phyloP scores from a whole-genome alignment of 805 yeast species.

The Ogataea paradorogensis region DNA sequence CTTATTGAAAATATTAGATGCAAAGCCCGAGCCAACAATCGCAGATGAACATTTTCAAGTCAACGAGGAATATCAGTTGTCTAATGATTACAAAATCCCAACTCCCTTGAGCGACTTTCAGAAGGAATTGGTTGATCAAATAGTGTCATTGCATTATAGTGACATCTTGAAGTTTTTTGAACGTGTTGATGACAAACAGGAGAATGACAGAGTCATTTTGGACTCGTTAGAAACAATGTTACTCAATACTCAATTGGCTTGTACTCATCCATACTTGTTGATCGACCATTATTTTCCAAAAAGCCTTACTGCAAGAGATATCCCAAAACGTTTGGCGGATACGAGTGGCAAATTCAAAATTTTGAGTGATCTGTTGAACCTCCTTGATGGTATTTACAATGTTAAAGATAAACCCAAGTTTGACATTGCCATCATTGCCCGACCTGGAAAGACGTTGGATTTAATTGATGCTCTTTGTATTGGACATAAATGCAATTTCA shows the following conservation, averaged over 20 bases:
- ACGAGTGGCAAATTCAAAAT: conserved; percentile 84
- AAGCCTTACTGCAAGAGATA: conserved; percentile 65
- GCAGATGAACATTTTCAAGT: conserved; percentile 51
- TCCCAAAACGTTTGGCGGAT: conserved; percentile 65
- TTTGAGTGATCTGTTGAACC: conserved; percentile 57
- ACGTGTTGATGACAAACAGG: conserved; percentile 42
- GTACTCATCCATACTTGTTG: conserved; percentile 85
- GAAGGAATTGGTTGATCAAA: conserved; percentile 85
- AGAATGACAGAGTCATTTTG: conserved; percentile 53
- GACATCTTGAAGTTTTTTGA: conserved; percentile 88
- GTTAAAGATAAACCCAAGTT: conserved; percentile 31
- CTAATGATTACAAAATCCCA: conserved; percentile 72
- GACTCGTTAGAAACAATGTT: conserved; percentile 76
- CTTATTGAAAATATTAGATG: conserved; percentile 69
- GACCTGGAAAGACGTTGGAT: conserved; percentile 68
- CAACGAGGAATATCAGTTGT: conserved; percentile 33
- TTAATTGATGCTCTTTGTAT: conserved; percentile 66
- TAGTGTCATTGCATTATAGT: conserved; percentile 85
- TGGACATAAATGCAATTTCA: conserved; percentile 56
- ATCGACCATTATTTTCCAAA: conserved; percentile 86
- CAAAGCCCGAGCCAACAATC: conserved; percentile 80
- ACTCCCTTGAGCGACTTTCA: conserved; percentile 86
- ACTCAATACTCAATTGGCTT: conserved; percentile 71
- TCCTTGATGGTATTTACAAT: conserved; percentile 40
- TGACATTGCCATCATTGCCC: conserved; percentile 66